Evolutionary conservation across 2,329 filamentous ascomycete genomes (phyloP), one percentile per base, ranked within the genome.

Genomic region (Sporothrix protearum): DNA sequence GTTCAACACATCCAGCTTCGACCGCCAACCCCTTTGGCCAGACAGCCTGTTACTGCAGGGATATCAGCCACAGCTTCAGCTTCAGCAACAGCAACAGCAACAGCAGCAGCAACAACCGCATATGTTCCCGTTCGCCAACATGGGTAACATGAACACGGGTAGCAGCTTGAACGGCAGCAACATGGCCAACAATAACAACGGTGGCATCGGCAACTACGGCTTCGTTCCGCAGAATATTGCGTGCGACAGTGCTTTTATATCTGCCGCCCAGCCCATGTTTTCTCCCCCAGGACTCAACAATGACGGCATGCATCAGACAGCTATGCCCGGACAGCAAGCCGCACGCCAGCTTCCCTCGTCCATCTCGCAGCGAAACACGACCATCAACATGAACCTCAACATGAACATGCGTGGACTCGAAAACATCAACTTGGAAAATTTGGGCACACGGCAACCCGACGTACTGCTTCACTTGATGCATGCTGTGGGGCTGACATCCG

Each of bases 1-100:
- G 9, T 83, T 82, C 76, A 81, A 82, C 69, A 80, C 81, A 28
- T 78, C 78, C 19, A 79, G 78, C 16, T 79, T 81, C 72, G 77
- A 80, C 70, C 78, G 81, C 12, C 77, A 78, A 30, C 77, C 79
- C 2, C 74, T 79, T 3, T 83, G 81, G 82, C 79, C 79, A 36
- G 81, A 82, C 66, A 72, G 70, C 30, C 76, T 77, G 4, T 76
- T 77, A 53, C 53, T 79, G 28, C 76, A 79, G 12, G 77, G 76
- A 51, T 81, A 80, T 63, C 78, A 80, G 51, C 73, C 76, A 51
- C 59, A 64, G 36, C 76, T 78, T n/a, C 59, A 61, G n/a, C n/a
- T n/a, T n/a, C n/a, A n/a, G n/a, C n/a, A n/a, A n/a, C 53, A 64
- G 1, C 22, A 51, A 49, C 53, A 78, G n/a, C 76, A 78, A 9